Evolutionary conservation across 805 yeast genomes (phyloP).

Genomic region (Suhomyces canberraensis): DNA sequence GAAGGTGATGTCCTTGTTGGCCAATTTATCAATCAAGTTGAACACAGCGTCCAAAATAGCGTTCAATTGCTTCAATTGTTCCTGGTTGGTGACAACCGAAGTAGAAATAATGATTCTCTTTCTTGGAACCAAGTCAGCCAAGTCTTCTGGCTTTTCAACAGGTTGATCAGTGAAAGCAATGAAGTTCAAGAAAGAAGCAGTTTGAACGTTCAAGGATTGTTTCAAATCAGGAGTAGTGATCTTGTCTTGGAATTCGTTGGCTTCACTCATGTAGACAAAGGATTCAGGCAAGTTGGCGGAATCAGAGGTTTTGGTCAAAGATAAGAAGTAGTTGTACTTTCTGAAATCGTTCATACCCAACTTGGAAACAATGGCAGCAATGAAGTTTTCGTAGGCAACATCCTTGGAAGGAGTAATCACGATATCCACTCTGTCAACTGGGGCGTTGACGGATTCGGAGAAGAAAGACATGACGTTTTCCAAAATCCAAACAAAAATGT

Average conservation of each 20-base stretch:
- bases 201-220: constrained; percentile 39
- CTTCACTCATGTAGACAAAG: constrained; percentile 87
- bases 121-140: constrained; percentile 51
- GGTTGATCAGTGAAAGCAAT: constrained; percentile 86
- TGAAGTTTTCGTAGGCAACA: constrained; percentile 61
- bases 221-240: constrained; percentile 48
- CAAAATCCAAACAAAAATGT: constrained; percentile 60
- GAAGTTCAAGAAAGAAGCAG: constrained; percentile 53
- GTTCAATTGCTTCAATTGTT: constrained; percentile 49
- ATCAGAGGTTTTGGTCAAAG: constrained; percentile 80
- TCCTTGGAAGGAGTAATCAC: constrained; percentile 53
- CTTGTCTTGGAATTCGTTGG: constrained; percentile 71
- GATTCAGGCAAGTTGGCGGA: constrained; percentile 65
- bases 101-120: constrained; percentile 57
- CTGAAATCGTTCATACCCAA: constrained; percentile 75
- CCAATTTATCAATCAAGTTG: constrained; percentile 55
- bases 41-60: constrained; percentile 55
- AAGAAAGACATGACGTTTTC: constrained; percentile 62
- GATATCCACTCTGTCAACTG: constrained; percentile 59
- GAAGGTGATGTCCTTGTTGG: constrained; percentile 49
- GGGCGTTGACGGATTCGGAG: constrained; percentile 52
- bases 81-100: constrained; percentile 46
- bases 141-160: constrained; percentile 60
- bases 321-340: constrained; percentile 72
- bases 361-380: constrained; percentile 84